Conservation (phyloP, 169 alveolate species). For the Plasmodium falciparum region DNA sequence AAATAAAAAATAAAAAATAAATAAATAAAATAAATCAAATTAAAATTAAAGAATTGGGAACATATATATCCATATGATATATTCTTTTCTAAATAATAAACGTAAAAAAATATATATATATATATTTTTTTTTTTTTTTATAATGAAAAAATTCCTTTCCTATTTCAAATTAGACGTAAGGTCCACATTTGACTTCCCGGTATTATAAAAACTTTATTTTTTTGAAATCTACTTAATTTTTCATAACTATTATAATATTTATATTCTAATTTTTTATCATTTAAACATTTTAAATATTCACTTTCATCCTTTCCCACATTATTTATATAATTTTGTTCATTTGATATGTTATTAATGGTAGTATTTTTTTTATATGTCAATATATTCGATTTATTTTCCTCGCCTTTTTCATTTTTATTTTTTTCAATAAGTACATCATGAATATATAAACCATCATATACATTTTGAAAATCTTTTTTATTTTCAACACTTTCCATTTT, state of each 20-base stretch:
- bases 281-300: not conserved
- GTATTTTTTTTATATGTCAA: not conserved
- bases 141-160: too few relatives aligned
- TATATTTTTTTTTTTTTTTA: not conserved
- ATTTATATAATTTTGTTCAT: not conserved
- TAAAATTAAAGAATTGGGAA: too few relatives aligned
- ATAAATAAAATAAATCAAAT: too few relatives aligned
- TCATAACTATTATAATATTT: slow-evolving; percentile 9
- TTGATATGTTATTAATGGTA: not conserved
- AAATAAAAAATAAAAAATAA: too few relatives aligned
- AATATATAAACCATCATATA: slow-evolving; percentile 46
- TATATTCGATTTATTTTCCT: not conserved
- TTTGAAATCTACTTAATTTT: slow-evolving; percentile 59
- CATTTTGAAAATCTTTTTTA: slow-evolving; percentile 24
- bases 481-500: slow-evolving; percentile 20
- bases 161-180: slow-evolving; percentile 21
- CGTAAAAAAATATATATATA: not conserved
- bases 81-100: not conserved
- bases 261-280: slow-evolving; percentile 8
- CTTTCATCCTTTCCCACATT: not conserved
- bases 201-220: slow-evolving; percentile 36
- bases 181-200: slow-evolving; percentile 73
- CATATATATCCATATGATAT: too few relatives aligned
- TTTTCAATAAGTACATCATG: slow-evolving; percentile 36
- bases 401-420: not conserved